Base-by-base conservation (phyloP, 257 asterid species). In the Mitragyna speciosa region DNA sequence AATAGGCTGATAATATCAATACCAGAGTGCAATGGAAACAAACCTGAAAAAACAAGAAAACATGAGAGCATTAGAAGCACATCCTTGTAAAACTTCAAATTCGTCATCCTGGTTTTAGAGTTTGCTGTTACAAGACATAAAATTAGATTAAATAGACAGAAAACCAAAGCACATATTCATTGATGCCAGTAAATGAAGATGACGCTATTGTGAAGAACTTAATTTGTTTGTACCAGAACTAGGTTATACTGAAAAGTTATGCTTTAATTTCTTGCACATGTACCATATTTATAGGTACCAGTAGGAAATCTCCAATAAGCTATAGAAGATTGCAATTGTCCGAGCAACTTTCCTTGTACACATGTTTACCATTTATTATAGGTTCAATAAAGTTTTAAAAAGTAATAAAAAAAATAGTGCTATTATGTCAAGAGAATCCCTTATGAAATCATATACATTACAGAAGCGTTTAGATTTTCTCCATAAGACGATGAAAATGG, bases 31-130 rank as follows among this genome's bases (percentile, higher is more conserved):
- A 28, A 2, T 17, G 6, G 41, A 67, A 67, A 31, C 52, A 43
- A 1, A 82, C 79, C 79, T 82, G 58, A 28, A 41, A 17, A 81
- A 52, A 73, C 12, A 56, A 78, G 24, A 31, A 52, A 49, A 36
- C 1, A 73, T 0, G 59, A 36, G 30, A 73, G 69, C 16, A 78
- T 43, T 75, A 80, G 49, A 22, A 58, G 65, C 65, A 22, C 65
- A 58, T 58, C 12, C 65, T 58, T 58, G 30, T 58, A 7, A 58
- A 54, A 1, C 61, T 54, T 54, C 61, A 54, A 0, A 3, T 17
- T 54, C 61, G 24, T 49, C 56, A 49, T 49, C 19, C 20, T 49
- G 56, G 19, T 54, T 17, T 54, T 54, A 54, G 63, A 14, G 56
- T 54, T 5, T 17, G 10, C 9, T 54, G 63, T 17, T 54, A 19